Evolutionary conservation across 2,329 filamentous ascomycete genomes (phyloP).

Genomic region (Penicillium sp.): DNA sequence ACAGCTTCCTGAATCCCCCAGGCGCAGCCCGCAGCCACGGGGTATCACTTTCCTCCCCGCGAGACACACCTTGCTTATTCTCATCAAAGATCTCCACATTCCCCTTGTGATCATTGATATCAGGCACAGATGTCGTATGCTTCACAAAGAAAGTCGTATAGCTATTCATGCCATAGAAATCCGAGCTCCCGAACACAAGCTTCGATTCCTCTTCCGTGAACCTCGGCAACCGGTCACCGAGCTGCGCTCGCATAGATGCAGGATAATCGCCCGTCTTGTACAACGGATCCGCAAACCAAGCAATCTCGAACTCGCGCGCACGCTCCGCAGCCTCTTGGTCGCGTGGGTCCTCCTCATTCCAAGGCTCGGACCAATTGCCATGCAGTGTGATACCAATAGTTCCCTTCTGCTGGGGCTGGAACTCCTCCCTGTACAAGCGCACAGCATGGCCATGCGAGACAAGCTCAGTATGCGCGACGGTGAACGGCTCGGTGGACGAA

Average conservation of each 20-base stretch:
- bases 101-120: constrained; percentile 65
- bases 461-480: constrained; percentile 72
- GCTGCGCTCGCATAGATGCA: constrained; percentile 72
- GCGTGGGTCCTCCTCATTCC: constrained; percentile 68
- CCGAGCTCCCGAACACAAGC: constrained; percentile 72
- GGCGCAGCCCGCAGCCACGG: constrained; percentile 74
- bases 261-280: constrained; percentile 74
- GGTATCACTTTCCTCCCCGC: constrained; percentile 75
- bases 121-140: constrained; percentile 57
- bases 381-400: constrained; percentile 81
- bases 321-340: constrained; percentile 71
- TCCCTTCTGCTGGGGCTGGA: constrained; percentile 67
- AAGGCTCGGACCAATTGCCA: constrained; percentile 72
- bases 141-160: constrained; percentile 82
- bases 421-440: constrained; percentile 73
- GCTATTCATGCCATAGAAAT: constrained; percentile 88
- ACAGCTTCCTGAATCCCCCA: constrained; percentile 68
- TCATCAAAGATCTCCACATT: constrained; percentile 68
- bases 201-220: constrained; percentile 69
- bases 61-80: constrained; percentile 67
- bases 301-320: constrained; percentile 78
- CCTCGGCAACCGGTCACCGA: constrained; percentile 70
- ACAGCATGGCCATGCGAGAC: constrained; percentile 73
- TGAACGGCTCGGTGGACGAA: constrained; percentile 72
- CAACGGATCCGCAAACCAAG: constrained; percentile 79